These are phyloP conservation scores for Pichia kluyveri DNA, from an alignment of 805 yeast genomes.

Conservation along the genomic window DNA sequence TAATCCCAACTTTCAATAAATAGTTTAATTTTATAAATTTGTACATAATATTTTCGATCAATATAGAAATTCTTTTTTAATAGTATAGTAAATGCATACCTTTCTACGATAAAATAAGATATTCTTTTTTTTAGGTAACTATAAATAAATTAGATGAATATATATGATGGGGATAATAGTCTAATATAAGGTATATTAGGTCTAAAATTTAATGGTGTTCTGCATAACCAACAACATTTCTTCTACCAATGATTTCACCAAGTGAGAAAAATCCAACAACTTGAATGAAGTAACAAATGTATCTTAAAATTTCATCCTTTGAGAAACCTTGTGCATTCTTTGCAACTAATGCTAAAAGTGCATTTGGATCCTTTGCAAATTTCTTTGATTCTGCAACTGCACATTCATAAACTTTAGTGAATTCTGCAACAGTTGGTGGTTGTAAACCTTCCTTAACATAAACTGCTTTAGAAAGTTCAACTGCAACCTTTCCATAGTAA, in stretches of 20 bases:
- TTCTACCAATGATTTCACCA: conserved; percentile 95
- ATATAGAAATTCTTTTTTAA: too few relatives aligned
- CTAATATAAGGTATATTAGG: too few relatives aligned
- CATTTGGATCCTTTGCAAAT: conserved; percentile 51
- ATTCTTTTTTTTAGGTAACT: background rate
- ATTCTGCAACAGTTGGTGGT: conserved; percentile 75
- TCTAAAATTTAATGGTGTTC: conserved; percentile 6
- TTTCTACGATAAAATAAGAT: too few relatives aligned
- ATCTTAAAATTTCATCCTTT: conserved; percentile 53
- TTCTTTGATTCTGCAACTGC: conserved; percentile 37
- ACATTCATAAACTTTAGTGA: conserved; percentile 63
- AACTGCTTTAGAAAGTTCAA: conserved; percentile 56
- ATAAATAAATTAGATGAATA: background rate
- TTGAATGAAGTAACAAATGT: conserved; percentile 73
- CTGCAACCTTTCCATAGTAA: conserved; percentile 66
- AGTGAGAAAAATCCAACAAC: conserved; percentile 83
- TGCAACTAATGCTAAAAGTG: conserved; percentile 38
- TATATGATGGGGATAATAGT: background rate
- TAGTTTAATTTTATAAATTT: background rate
- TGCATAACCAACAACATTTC: conserved; percentile 79
- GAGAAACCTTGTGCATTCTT: conserved; percentile 30
- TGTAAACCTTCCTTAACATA: conserved; percentile 89
- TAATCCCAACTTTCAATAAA: conserved; percentile 17
- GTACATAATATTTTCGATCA: too few relatives aligned
- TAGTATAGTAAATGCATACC: too few relatives aligned